Percentiles rank a stretch among this genome's conserved stretches.
Conservation (phyloP, 306 rosid species). For the Dalbergia cultrata region DNA sequence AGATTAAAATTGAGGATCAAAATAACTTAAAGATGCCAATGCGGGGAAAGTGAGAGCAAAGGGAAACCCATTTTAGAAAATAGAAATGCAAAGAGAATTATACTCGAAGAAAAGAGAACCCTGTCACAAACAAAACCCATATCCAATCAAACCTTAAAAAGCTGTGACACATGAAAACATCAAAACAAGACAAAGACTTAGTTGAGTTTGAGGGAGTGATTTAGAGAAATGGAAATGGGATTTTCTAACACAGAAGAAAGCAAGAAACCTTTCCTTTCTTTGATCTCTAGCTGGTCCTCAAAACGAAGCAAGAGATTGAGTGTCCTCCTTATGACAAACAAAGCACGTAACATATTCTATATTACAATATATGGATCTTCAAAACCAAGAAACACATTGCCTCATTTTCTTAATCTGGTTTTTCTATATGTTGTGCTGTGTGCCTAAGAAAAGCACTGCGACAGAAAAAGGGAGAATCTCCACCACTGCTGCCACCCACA, state of each 20-base stretch:
- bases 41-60: slow-evolving; percentile 4
- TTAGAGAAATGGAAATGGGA: slow-evolving; percentile 55
- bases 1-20: not conserved
- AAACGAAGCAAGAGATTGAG: slow-evolving; percentile 77
- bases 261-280: slow-evolving; percentile 40
- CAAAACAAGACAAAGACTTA: not conserved
- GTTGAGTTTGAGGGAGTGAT: not conserved
- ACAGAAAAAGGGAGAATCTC: slow-evolving; percentile 14
- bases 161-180: not conserved
- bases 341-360: not conserved
- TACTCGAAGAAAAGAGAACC: not conserved
- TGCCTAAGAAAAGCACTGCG: slow-evolving; percentile 4
- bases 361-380: not conserved
- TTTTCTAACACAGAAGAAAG: slow-evolving; percentile 56
- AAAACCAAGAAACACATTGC: not conserved
- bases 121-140: too few relatives aligned
- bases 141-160: not conserved
- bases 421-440: not conserved
- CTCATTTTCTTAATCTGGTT: not conserved
- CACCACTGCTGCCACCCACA: not conserved
- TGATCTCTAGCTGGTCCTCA: slow-evolving; percentile 32
- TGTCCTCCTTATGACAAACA: slow-evolving; percentile 43
- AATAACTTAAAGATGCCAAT: not conserved
- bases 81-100: not conserved
- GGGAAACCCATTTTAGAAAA: slow-evolving; percentile 29